Evolutionary conservation across 1,284 basidiomycete genomes (phyloP), one percentile per base, ranked within the genome.

Genomic region (Boletus subluridellus): DNA sequence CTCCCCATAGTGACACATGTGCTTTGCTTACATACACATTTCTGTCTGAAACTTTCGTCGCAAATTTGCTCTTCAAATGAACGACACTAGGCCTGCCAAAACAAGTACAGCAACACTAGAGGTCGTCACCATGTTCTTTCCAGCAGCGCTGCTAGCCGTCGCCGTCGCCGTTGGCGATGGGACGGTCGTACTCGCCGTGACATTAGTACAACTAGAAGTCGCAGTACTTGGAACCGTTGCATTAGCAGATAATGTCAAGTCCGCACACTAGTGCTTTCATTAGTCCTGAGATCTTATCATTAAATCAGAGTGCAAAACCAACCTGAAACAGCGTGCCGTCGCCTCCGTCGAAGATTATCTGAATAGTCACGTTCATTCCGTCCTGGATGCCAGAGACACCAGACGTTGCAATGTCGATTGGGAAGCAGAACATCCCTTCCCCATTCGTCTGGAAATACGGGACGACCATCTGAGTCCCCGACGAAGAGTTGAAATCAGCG

Each of bases 261-360:
- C 70, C n/a, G 70, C 68, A 57, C 72, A 73, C 70, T 73, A 38
- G 45, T 34, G 10, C 4, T 50, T 17, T 24, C 12, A 34, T 65
- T 4, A 42, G 42, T 30, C 46, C 24, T 1, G 21, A 45, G 5
- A 37, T 42, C 35, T 15, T 21, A 17, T 6, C 11, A 21, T 15
- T 8, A 10, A 10, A 56, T 17, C 7, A 21, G n/a, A 28, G 14
- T 2, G 1, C 1, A 21, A 26, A 26, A 55, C 70, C 30, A 61
- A 77, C 80, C 74, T 86, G 84, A 66, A 79, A 85, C 17, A 85
- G 73, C 49, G 70, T 57, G 34, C 81, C 82, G 65, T 87, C 85
- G 21, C 83, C 78, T 9, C 81, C 81, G 37, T 76, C 69, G 53
- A 73, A 82, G 47, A 79, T 70, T 17, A 83, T 72, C 72, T 84